Conservation (phyloP, 2,329 filamentous ascomycete genomes). For the Aspergillus pseudonomiae region DNA sequence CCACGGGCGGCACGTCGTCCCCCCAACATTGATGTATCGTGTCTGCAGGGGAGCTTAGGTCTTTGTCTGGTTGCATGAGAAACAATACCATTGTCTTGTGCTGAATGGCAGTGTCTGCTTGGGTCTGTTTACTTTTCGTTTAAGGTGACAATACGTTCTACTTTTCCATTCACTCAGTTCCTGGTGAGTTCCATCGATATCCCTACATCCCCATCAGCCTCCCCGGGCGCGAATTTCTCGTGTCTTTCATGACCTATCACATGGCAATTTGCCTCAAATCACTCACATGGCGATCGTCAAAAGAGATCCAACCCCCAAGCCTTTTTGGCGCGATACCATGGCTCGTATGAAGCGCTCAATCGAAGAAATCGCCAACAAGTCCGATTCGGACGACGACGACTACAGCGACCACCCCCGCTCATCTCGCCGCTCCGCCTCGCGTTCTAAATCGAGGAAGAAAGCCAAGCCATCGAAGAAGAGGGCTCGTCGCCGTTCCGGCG, state of each 20-base stretch:
- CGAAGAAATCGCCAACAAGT: slow-evolving; percentile 47
- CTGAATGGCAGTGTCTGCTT: slow-evolving; percentile 13
- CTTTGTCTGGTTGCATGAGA: slow-evolving; percentile 6
- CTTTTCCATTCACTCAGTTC: not conserved
- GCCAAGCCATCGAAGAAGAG: slow-evolving; percentile 39
- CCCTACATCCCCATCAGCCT: not conserved
- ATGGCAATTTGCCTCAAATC: not conserved
- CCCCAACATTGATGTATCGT: slow-evolving; percentile 19
- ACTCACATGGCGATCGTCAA: not conserved
- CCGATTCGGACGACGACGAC: slow-evolving; percentile 50
- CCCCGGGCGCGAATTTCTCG: not conserved
- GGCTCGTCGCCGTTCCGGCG: slow-evolving; percentile 52
- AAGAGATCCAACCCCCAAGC: slow-evolving; percentile 1
- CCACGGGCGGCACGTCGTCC: not conserved
- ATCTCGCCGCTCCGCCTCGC: slow-evolving; percentile 30
- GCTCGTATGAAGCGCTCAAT: slow-evolving; percentile 43
- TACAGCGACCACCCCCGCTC: slow-evolving; percentile 43
- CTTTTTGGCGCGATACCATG: slow-evolving; percentile 30
- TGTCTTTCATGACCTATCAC: not conserved
- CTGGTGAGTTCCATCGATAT: not conserved
- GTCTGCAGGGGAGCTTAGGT: not conserved
- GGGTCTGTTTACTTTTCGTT: slow-evolving; percentile 6
- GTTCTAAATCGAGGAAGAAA: slow-evolving; percentile 39
- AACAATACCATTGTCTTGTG: slow-evolving; percentile 2
- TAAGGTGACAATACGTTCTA: not conserved